Conservation (phyloP, 2,329 filamentous ascomycete species). For the Claviceps monticola region DNA sequence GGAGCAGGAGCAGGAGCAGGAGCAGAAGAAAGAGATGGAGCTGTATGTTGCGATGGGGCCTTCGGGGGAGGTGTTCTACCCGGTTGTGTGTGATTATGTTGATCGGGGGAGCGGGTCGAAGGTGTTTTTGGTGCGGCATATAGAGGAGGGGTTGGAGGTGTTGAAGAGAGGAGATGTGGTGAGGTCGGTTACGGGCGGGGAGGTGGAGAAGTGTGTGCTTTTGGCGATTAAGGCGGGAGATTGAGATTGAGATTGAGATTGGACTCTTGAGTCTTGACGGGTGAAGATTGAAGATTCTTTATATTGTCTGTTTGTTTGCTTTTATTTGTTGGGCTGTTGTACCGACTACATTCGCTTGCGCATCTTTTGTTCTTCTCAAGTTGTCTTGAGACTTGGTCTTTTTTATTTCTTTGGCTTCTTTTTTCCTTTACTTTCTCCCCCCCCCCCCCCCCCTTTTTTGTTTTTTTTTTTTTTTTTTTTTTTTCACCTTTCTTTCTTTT, state of each 20-base stretch:
- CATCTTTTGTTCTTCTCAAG: background rate
- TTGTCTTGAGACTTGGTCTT: too few species aligned
- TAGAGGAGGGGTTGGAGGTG: constrained; percentile 10
- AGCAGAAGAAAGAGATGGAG: background rate
- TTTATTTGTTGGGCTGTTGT: too few species aligned
- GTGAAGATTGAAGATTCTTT: background rate
- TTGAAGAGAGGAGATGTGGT: constrained; percentile 12
- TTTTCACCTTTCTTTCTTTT: background rate
- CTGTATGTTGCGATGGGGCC: constrained; percentile 12
- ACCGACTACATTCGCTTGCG: background rate
- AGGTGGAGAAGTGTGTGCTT: constrained; percentile 7
- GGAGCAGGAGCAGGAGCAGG: background rate
- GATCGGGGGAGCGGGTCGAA: constrained; percentile 9
- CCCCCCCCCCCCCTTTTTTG: too few species aligned
- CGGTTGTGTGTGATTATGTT: constrained; percentile 16
- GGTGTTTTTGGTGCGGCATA: constrained; percentile 16
- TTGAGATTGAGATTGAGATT: background rate
- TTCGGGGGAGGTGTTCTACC: constrained; percentile 13
- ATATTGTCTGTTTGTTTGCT: background rate
- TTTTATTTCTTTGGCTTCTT: background rate
- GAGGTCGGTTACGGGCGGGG: constrained; percentile 15
- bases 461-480: background rate
- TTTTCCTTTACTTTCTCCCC: background rate
- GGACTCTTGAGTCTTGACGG: background rate
- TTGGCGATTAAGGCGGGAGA: constrained; percentile 2